phyloP scores from a whole-genome alignment of 2,329 filamentous ascomycete genomes.

The Fusarium guadeloupense region DNA sequence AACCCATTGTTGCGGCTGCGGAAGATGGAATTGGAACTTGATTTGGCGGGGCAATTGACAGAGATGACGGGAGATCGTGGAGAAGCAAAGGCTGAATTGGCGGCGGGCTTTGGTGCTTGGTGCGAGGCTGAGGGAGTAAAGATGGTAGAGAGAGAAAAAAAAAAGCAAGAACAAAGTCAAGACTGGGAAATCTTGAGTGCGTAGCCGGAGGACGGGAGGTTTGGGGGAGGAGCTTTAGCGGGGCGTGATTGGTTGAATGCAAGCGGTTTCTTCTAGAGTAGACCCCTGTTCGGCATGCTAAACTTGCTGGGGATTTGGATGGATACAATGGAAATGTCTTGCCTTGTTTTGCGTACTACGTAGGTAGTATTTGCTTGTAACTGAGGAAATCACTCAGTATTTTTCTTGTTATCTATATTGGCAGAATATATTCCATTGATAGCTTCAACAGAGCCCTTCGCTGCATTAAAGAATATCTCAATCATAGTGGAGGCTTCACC shows the following conservation, averaged over 20 bases:
- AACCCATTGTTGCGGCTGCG: slow-evolving; percentile 75
- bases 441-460: no score
- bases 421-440: no score
- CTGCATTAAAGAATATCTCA: no score
- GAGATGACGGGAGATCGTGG: slow-evolving; percentile 20
- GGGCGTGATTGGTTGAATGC: slow-evolving; percentile 35
- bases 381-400: background rate
- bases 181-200: slow-evolving; percentile 44
- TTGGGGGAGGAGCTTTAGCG: slow-evolving; percentile 40
- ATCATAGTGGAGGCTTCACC: background rate
- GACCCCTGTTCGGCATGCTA: slow-evolving; percentile 16
- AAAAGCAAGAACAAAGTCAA: slow-evolving; percentile 38
- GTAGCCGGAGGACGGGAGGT: slow-evolving; percentile 47
- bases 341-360: background rate
- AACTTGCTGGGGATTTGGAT: slow-evolving; percentile 34
- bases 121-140: slow-evolving; percentile 22
- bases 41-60: slow-evolving; percentile 29
- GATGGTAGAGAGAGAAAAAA: slow-evolving; percentile 17
- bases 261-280: slow-evolving; percentile 26
- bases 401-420: background rate
- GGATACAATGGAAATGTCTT: slow-evolving; percentile 12
- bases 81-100: slow-evolving; percentile 15
- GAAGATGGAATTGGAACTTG: slow-evolving; percentile 29
- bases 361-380: slow-evolving; percentile 4
- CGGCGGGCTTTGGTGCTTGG: slow-evolving; percentile 20